These are phyloP conservation scores for Hyaloscypha bicolor DNA, from an alignment of 495 filamentous ascomycete genomes.

Conservation along the genomic window DNA sequence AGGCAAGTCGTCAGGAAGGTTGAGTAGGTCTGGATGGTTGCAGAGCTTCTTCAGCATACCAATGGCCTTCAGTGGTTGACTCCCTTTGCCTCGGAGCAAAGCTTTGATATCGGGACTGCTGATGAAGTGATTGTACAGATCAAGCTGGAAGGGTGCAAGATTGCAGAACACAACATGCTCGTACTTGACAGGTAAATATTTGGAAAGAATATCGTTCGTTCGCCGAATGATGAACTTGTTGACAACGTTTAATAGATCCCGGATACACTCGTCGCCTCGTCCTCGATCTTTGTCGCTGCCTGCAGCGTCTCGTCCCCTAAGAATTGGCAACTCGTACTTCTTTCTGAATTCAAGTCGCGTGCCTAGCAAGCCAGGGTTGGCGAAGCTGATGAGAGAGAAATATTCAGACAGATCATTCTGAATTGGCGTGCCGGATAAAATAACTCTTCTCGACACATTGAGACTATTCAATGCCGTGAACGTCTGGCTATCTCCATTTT, in stretches of 20 bases:
- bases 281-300: conserved; percentile 81
- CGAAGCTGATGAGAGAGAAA: conserved; percentile 94
- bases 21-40: conserved; percentile 95
- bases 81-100: conserved; percentile 90
- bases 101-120: conserved; percentile 93
- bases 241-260: conserved; percentile 79
- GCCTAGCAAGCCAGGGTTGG: conserved; percentile 90
- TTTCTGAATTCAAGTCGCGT: conserved; percentile 93
- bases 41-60: conserved; percentile 96
- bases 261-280: conserved; percentile 81
- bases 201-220: conserved; percentile 97
- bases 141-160: conserved; percentile 86
- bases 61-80: conserved; percentile 95
- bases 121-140: conserved; percentile 95
- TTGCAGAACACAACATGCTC: conserved; percentile 99
- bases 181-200: conserved; percentile 98
- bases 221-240: conserved; percentile 99
- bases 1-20: conserved; percentile 80
- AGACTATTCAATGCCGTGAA: conserved; percentile 88
- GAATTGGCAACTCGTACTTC: conserved; percentile 89
- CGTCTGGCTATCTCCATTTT: conserved; percentile 95
- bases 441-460: conserved; percentile 89
- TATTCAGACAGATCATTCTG: conserved; percentile 98
- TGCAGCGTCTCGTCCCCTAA: conserved; percentile 88
- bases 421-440: conserved; percentile 95